Percentiles rank a stretch among this genome's conserved stretches.
phyloP scores from a whole-genome alignment of 1,284 basidiomycete species.

The Pholiota adiposa region DNA sequence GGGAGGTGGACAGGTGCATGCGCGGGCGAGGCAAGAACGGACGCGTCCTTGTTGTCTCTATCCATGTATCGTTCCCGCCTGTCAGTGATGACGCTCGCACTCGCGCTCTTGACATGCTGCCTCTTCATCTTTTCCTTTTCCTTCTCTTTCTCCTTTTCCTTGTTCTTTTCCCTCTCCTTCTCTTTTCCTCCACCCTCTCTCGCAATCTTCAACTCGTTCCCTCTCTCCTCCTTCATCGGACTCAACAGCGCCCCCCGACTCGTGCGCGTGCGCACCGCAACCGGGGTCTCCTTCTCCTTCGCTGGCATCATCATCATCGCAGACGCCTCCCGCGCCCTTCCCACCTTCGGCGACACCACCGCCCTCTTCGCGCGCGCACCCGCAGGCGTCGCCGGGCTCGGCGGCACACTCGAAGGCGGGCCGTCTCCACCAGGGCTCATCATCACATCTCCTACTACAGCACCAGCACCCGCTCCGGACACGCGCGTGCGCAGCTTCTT shows the following conservation, averaged over 20 bases:
- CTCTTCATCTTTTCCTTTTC: not conserved
- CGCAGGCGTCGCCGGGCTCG: not conserved
- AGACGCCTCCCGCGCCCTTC: not conserved
- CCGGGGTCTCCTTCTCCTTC: slow-evolving; percentile 18
- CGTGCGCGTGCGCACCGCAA: slow-evolving; percentile 18
- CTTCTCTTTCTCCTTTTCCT: slow-evolving; percentile 8
- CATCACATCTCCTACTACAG: not conserved
- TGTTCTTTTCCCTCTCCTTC: slow-evolving; percentile 14
- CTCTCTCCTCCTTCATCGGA: not conserved
- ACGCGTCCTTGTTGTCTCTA: not conserved
- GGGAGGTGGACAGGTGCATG: too few species aligned
- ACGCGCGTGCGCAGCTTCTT: slow-evolving; percentile 65
- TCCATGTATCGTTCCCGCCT: slow-evolving; percentile 1
- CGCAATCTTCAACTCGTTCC: not conserved
- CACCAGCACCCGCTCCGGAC: not conserved
- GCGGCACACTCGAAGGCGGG: slow-evolving; percentile 8
- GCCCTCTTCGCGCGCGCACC: not conserved
- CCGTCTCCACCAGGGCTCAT: not conserved
- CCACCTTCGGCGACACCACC: not conserved
- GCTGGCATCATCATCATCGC: not conserved
- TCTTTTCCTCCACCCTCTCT: not conserved
- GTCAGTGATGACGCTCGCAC: not conserved
- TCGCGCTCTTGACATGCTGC: not conserved
- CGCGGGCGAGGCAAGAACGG: not conserved
- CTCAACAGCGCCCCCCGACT: not conserved